Evolutionary conservation across 2,329 filamentous ascomycete species (phyloP).

Genomic region (Zarea fungicola): DNA sequence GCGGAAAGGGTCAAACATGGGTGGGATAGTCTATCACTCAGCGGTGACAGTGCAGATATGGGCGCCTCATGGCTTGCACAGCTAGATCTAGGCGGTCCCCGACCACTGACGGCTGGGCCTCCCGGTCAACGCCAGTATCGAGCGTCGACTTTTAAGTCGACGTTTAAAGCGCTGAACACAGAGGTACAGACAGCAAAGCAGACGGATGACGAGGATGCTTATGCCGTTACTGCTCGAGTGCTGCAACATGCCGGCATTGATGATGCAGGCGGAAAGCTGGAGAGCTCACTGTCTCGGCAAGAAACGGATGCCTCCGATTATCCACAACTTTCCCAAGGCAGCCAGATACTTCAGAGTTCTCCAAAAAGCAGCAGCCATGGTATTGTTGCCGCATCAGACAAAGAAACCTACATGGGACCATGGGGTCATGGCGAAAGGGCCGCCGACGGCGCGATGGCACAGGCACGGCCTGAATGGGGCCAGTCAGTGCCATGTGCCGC

Average conservation of each 20-base stretch:
- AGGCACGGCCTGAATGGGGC: not conserved
- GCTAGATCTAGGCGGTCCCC: slow-evolving; percentile 38
- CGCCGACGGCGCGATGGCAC: not conserved
- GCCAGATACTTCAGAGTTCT: not conserved
- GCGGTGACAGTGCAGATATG: slow-evolving; percentile 15
- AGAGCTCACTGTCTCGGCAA: slow-evolving; percentile 9
- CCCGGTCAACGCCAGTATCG: slow-evolving; percentile 48
- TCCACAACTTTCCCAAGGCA: slow-evolving; percentile 10
- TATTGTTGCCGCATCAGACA: slow-evolving; percentile 1
- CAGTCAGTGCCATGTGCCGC: not conserved
- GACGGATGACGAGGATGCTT: slow-evolving; percentile 20
- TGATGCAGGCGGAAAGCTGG: slow-evolving; percentile 10
- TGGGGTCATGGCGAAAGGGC: not conserved
- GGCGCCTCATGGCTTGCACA: slow-evolving; percentile 22
- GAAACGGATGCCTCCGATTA: slow-evolving; percentile 10
- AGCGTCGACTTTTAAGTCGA: slow-evolving; percentile 37
- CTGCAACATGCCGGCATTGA: slow-evolving; percentile 21
- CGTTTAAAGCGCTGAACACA: slow-evolving; percentile 29
- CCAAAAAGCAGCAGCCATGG: not conserved
- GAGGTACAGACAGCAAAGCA: slow-evolving; percentile 20
- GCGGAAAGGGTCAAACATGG: not conserved
- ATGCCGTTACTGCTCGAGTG: slow-evolving; percentile 20
- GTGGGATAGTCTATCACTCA: slow-evolving; percentile 7
- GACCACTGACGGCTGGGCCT: slow-evolving; percentile 49
- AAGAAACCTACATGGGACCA: not conserved